phyloP scores from a whole-genome alignment of 257 asterid species.

The Plantago elongata region DNA sequence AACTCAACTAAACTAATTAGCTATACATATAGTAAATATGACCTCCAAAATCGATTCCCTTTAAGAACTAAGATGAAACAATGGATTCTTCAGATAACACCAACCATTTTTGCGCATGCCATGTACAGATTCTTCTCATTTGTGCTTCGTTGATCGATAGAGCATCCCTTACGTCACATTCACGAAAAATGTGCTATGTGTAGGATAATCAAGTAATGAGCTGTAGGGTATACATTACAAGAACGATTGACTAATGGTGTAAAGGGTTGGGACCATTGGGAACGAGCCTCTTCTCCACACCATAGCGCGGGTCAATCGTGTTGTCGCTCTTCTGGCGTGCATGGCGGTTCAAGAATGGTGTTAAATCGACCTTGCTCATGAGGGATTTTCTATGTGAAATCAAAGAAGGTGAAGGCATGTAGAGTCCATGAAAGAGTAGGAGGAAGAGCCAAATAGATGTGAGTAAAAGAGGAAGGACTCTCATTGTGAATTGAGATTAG shows the following conservation, averaged over 20 bases:
- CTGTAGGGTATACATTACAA: too few species aligned
- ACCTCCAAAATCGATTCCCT: too few species aligned
- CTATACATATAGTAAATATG: not conserved
- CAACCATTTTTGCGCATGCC: too few species aligned
- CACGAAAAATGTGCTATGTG: too few species aligned
- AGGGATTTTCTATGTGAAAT: conserved; percentile 35
- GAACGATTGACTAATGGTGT: conserved; percentile 46
- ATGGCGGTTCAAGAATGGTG: conserved; percentile 37
- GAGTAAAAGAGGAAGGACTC: conserved; percentile 31
- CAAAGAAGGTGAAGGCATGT: conserved; percentile 11
- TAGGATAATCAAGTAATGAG: too few species aligned
- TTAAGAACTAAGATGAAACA: too few species aligned
- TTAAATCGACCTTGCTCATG: conserved; percentile 43
- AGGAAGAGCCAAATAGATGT: conserved; percentile 38
- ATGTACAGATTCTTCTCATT: too few species aligned
- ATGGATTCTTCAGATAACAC: too few species aligned
- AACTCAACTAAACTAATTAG: not conserved
- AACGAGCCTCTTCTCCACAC: conserved; percentile 68
- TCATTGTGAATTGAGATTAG: conserved; percentile 32
- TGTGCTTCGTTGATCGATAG: too few species aligned
- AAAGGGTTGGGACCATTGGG: conserved; percentile 89
- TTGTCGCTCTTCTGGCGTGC: conserved; percentile 10
- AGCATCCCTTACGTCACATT: too few species aligned
- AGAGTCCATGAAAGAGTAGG: conserved; percentile 39
- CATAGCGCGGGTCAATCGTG: conserved; percentile 58